Percentiles rank a stretch among this genome's conserved stretches.
Evolutionary conservation across 2,329 filamentous ascomycete genomes (phyloP).

Genomic region (Diaporthe ilicicola): DNA sequence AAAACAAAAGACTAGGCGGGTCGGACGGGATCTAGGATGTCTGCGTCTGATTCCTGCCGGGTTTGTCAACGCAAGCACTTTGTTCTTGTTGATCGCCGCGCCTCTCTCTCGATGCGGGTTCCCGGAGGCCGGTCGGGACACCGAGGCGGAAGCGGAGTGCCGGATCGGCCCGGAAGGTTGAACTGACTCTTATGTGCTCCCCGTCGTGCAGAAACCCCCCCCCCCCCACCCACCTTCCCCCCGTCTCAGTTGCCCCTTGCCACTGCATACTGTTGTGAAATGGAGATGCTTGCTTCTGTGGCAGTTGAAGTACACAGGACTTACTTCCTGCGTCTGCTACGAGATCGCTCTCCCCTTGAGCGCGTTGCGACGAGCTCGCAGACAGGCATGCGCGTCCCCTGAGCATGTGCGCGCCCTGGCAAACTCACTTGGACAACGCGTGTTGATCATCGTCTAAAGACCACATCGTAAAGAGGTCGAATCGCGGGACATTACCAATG

Average conservation of each 20-base stretch:
- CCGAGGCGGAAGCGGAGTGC: background rate
- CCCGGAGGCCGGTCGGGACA: background rate
- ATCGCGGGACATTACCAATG: background rate
- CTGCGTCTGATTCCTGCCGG: too few relatives aligned
- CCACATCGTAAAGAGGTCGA: background rate
- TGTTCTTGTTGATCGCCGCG: too few relatives aligned
- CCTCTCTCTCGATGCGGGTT: background rate
- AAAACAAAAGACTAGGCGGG: too few relatives aligned
- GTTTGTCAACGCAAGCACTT: background rate
- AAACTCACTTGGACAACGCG: background rate
- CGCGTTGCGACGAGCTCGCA: background rate
- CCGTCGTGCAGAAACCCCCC: background rate
- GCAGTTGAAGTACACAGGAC: background rate
- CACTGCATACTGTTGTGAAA: background rate
- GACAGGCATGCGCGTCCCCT: background rate
- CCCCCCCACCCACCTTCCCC: too few relatives aligned
- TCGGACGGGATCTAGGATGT: too few relatives aligned
- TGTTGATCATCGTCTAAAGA: background rate
- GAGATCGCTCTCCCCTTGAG: too few relatives aligned
- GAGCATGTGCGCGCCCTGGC: background rate
- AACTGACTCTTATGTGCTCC: background rate
- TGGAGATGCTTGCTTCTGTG: background rate
- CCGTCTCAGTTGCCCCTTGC: background rate
- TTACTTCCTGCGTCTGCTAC: background rate
- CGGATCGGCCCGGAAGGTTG: conserved; percentile 1